Evolutionary conservation across 495 filamentous ascomycete genomes (phyloP).

Genomic region (Penicillium soppii): DNA sequence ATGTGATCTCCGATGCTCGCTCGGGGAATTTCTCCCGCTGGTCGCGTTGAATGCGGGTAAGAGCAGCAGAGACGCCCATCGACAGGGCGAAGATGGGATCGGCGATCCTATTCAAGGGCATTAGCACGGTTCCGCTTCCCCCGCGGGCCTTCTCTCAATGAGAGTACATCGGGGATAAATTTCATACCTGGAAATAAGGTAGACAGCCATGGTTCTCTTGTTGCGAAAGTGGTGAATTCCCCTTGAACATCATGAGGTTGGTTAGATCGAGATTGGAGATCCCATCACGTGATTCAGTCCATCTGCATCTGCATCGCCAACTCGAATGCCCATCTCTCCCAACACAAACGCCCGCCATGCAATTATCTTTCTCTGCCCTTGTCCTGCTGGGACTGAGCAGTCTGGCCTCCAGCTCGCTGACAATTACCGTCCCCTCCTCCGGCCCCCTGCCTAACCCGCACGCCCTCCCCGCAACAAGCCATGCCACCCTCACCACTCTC

Average conservation of each 20-base stretch:
- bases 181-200: slow-evolving; percentile 46
- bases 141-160: too few species aligned
- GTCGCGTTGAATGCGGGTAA: slow-evolving; percentile 69
- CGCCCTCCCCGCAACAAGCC: slow-evolving; percentile 41
- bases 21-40: slow-evolving; percentile 60
- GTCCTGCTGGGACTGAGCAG: slow-evolving; percentile 1
- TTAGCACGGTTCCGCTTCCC: slow-evolving; percentile 1
- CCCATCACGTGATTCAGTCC: neutral
- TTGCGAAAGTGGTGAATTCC: neutral
- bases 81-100: slow-evolving; percentile 86
- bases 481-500: slow-evolving; percentile 74
- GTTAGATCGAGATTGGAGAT: neutral
- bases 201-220: slow-evolving; percentile 29
- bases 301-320: neutral
- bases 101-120: slow-evolving; percentile 48
- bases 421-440: slow-evolving; percentile 50
- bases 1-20: slow-evolving; percentile 30
- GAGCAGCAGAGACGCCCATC: slow-evolving; percentile 67
- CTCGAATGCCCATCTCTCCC: neutral
- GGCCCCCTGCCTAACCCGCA: slow-evolving; percentile 39
- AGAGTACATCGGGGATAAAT: too few species aligned
- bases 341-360: neutral
- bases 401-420: slow-evolving; percentile 22
- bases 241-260: too few species aligned
- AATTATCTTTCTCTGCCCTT: neutral